Conservation (phyloP, 192 early-diverging fungal genomes). For the Kickxella alabastrina region DNA sequence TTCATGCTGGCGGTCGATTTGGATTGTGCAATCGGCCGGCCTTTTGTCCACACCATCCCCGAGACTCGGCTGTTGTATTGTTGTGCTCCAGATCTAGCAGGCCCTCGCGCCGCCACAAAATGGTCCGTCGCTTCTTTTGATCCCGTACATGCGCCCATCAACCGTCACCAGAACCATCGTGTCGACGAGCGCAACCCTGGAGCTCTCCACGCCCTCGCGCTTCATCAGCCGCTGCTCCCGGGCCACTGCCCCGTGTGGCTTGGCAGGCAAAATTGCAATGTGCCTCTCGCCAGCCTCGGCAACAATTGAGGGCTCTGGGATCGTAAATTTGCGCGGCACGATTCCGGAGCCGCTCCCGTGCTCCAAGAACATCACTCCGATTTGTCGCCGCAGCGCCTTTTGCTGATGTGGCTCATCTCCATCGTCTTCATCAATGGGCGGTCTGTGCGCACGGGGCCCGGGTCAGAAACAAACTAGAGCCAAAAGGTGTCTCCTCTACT, state of each 20-base stretch:
- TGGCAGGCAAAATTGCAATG: conserved; percentile 40
- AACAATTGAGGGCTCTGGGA: conserved; percentile 42
- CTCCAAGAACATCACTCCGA: conserved; percentile 20
- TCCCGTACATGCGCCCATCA: conserved; percentile 46
- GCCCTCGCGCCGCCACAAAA: conserved; percentile 39
- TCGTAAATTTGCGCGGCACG: conserved; percentile 50
- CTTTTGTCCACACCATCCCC: conserved; percentile 39
- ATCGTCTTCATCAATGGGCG: no score
- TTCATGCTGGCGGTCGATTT: no score
- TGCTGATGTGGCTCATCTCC: no score
- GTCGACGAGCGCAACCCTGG: conserved; percentile 28
- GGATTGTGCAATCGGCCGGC: conserved; percentile 2
- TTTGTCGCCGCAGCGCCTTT: conserved; percentile 2
- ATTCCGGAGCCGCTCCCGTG: conserved; percentile 19
- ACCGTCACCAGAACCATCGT: conserved; percentile 49
- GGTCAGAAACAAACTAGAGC: no score
- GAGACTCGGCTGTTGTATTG: conserved; percentile 4
- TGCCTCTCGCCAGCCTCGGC: conserved; percentile 40
- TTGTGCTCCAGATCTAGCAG: conserved; percentile 15
- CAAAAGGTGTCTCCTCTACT: background rate
- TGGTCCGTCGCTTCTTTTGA: conserved; percentile 35
- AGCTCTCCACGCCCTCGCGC: conserved; percentile 31
- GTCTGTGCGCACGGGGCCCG: background rate
- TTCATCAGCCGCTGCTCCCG: conserved; percentile 29
- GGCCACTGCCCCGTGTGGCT: conserved; percentile 22